Evolutionary conservation across 2,329 filamentous ascomycete genomes (phyloP).

Genomic region (Xylaria sp.): DNA sequence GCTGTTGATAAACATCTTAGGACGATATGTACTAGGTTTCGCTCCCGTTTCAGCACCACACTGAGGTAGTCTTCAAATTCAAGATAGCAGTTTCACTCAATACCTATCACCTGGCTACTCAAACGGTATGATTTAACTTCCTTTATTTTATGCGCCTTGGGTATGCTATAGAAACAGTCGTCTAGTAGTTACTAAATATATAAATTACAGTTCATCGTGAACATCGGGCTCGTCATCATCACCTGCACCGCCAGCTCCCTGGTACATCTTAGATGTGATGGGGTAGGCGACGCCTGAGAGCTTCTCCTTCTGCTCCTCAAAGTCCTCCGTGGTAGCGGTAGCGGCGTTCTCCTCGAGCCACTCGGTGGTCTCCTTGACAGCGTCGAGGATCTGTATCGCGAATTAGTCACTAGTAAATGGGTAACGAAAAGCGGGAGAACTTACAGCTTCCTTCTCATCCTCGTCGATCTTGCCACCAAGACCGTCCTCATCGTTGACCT

Average conservation of each 20-base stretch:
- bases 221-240: slow-evolving; percentile 74
- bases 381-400: slow-evolving; percentile 76
- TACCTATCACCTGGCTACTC: not conserved
- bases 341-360: slow-evolving; percentile 97
- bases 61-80: not conserved
- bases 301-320: slow-evolving; percentile 99
- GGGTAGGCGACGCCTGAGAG: slow-evolving; percentile 95
- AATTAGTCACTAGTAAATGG: slow-evolving; percentile 49
- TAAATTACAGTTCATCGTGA: slow-evolving; percentile 81
- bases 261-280: slow-evolving; percentile 98
- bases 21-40: not conserved
- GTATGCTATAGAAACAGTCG: slow-evolving; percentile 48
- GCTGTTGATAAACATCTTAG: not conserved
- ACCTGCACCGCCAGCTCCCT: slow-evolving; percentile 70
- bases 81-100: not conserved
- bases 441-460: slow-evolving; percentile 95
- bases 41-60: not conserved
- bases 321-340: slow-evolving; percentile 89
- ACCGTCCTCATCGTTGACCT: slow-evolving; percentile 95
- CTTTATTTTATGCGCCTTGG: slow-evolving; percentile 46
- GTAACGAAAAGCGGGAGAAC: slow-evolving; percentile 48
- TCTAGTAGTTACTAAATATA: slow-evolving; percentile 42
- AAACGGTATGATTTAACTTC: slow-evolving; percentile 43
- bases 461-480: slow-evolving; percentile 98
- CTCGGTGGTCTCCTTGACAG: slow-evolving; percentile 95